Base-by-base conservation (phyloP, 768 basidiomycete genomes). In the Suillus brevipes region DNA sequence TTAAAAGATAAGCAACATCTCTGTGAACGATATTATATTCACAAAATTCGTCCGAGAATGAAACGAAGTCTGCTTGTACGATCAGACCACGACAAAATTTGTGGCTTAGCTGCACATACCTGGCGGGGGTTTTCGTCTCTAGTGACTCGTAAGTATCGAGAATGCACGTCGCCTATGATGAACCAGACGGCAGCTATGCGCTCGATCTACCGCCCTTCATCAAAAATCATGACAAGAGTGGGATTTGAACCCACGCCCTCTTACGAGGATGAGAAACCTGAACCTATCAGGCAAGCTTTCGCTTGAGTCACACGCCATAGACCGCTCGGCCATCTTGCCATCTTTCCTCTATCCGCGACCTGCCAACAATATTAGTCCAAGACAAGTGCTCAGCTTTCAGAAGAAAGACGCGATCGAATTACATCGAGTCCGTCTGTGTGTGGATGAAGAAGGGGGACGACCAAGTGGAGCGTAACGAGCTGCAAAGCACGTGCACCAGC, bases 281-380 rank as follows among this genome's bases (percentile, higher is more conserved):
- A 60, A 37, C 34, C 31, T 56, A 20, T 42, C 67, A 67, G 67
- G 67, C 61, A 67, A 67, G 67, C 67, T 67, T 66, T 23, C 75
- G 80, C 83, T 83, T 83, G 83, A 84, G 83, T 84, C 83, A 83
- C 83, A 84, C 83, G 83, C 83, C 84, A 82, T 84, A 78, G 83
- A 84, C 83, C 84, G 81, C 84, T 84, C 83, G 84, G 84, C 83
- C 84, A 84, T 83, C 81, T 83, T 83, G 81, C 81, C 81, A 18
- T 25, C 23, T 25, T 6, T 6, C 1, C 13, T 7, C 14, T 8
- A 13, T 5, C 5, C 2, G 47, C 6, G 23, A 49, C 47, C 6
- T 23, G 47, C 12, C 23, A 49, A 12, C 45, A 47, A 7, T 25
- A 25, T 3, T 50, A 16, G 25, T 2, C 23, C 6, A 10, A 3